Conservation (phyloP, 2,329 filamentous ascomycete genomes). For the Colletotrichum aenigma region DNA sequence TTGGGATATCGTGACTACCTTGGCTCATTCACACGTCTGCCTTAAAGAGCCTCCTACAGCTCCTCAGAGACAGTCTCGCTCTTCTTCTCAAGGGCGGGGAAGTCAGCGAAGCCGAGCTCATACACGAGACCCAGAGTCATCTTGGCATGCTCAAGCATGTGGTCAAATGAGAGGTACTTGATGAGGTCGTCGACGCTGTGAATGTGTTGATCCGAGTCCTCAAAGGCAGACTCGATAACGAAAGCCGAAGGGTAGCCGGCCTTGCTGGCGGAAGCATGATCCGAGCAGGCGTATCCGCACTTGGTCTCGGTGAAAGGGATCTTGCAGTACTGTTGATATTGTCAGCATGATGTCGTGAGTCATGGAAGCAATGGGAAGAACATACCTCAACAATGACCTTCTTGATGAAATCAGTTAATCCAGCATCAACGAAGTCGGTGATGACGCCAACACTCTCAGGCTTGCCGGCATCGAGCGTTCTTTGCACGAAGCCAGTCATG, state of each 20-base stretch:
- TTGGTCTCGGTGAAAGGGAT: conserved; percentile 88
- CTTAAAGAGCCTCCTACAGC: neutral
- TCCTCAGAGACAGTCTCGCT: conserved; percentile 21
- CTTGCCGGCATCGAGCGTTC: conserved; percentile 81
- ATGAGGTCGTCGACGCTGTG: conserved; percentile 74
- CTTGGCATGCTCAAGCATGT: conserved; percentile 90
- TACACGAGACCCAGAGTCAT: conserved; percentile 84
- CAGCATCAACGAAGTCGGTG: conserved; percentile 85
- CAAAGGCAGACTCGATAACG: conserved; percentile 76
- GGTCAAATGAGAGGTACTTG: conserved; percentile 78
- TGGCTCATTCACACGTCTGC: neutral
- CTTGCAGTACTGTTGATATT: conserved; percentile 72
- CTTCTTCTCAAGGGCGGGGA: conserved; percentile 49
- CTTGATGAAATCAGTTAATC: conserved; percentile 89
- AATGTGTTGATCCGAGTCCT: conserved; percentile 69
- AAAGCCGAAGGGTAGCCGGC: conserved; percentile 78
- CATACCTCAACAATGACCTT: conserved; percentile 73
- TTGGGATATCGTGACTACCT: neutral
- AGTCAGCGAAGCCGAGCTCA: conserved; percentile 80
- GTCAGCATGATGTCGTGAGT: conserved; percentile 24
- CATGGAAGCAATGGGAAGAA: neutral
- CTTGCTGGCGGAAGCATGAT: conserved; percentile 76
- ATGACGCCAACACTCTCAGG: conserved; percentile 91
- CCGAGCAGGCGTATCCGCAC: conserved; percentile 85
- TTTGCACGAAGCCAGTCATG: conserved; percentile 91